phyloP scores from a whole-genome alignment of 495 filamentous ascomycete species.

The Neurospora sp. region DNA sequence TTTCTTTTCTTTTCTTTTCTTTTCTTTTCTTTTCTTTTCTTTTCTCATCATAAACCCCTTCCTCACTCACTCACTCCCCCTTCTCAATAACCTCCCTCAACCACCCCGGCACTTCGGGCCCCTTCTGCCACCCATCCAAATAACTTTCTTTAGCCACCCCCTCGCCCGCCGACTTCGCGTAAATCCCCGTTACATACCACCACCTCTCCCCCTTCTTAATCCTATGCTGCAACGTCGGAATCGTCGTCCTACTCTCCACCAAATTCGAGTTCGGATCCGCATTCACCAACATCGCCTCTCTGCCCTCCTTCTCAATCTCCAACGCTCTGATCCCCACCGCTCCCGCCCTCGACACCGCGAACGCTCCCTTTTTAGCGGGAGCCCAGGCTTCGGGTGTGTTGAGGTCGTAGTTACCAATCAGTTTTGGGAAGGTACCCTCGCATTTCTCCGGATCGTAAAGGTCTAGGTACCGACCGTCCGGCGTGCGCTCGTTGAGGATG shows the following conservation, averaged over 20 bases:
- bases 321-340: constrained; percentile 62
- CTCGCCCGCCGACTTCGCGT: constrained; percentile 36
- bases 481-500: constrained; percentile 50
- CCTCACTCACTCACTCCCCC: neutral
- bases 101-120: constrained; percentile 46
- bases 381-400: constrained; percentile 47
- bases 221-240: constrained; percentile 53
- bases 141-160: constrained; percentile 28
- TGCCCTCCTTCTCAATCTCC: constrained; percentile 19
- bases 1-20: too few species aligned
- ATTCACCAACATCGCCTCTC: constrained; percentile 52
- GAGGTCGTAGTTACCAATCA: constrained; percentile 48
- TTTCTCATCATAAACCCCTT: neutral
- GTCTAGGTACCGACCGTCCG: constrained; percentile 49
- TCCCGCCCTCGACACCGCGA: constrained; percentile 51
- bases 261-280: constrained; percentile 73
- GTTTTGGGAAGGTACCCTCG: constrained; percentile 40
- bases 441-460: constrained; percentile 31
- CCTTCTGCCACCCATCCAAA: constrained; percentile 44
- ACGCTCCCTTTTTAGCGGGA: constrained; percentile 38
- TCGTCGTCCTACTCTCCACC: constrained; percentile 55
- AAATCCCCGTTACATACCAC: constrained; percentile 42
- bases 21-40: neutral
- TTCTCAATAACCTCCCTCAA: constrained; percentile 35
- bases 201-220: constrained; percentile 33